Evolutionary conservation across 768 basidiomycete species (phyloP).

Genomic region (Megacollybia marginata): DNA sequence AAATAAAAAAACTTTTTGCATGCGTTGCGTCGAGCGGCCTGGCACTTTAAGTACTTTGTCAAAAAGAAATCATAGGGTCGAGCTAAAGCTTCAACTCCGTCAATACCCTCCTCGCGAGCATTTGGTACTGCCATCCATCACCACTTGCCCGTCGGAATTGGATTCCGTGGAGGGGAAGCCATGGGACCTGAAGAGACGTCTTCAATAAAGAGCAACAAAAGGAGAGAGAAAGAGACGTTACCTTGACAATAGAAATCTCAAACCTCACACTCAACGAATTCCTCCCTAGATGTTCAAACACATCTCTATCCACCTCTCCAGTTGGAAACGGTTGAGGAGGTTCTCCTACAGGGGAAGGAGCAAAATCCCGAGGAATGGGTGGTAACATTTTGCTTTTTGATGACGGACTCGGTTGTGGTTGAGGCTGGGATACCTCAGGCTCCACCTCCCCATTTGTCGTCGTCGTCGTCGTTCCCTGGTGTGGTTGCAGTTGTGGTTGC

Average conservation of each 20-base stretch:
- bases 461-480: not conserved
- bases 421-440: constrained; percentile 18
- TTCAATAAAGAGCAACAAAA: not conserved
- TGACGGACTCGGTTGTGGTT: not conserved
- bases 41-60: too few relatives aligned
- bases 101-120: constrained; percentile 82
- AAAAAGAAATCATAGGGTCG: too few relatives aligned
- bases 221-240: constrained; percentile 26
- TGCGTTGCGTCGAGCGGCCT: too few relatives aligned
- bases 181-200: constrained; percentile 62
- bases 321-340: constrained; percentile 40
- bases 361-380: constrained; percentile 73
- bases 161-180: constrained; percentile 88
- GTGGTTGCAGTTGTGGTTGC: not conserved
- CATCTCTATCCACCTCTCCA: constrained; percentile 57
- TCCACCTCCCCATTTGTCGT: constrained; percentile 18
- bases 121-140: constrained; percentile 96
- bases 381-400: constrained; percentile 59
- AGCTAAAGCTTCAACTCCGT: constrained; percentile 61
- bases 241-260: constrained; percentile 97
- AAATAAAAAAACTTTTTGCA: too few relatives aligned
- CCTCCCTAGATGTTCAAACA: constrained; percentile 68
- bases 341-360: constrained; percentile 17
- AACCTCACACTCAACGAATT: constrained; percentile 87
- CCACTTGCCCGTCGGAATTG: constrained; percentile 90